These are phyloP conservation scores for Talaromyces sp. DNA, from an alignment of 2,329 filamentous ascomycete species.

Conservation along the genomic window DNA sequence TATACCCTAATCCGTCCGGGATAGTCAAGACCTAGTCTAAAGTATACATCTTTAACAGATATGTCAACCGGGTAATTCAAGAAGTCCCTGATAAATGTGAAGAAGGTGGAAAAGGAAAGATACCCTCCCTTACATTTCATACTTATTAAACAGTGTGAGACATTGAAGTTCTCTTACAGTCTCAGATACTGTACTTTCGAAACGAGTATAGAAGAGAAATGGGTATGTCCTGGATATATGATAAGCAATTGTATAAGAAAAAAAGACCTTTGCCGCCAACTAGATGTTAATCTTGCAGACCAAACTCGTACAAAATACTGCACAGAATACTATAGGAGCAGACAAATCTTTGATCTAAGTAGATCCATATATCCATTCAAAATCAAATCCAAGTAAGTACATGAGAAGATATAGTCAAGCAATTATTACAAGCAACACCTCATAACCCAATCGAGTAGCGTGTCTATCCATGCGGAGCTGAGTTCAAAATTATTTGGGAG, in stretches of 20 bases:
- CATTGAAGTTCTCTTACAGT: not conserved
- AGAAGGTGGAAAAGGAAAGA: not conserved
- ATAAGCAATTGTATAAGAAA: not conserved
- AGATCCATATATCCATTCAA: not conserved
- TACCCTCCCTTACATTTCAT: not conserved
- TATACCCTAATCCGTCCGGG: not conserved
- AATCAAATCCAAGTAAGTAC: slow-evolving; percentile 1
- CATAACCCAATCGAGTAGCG: not conserved
- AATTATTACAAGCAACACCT: not conserved
- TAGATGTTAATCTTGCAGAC: not conserved
- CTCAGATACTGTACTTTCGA: not conserved
- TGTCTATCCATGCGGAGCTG: not conserved
- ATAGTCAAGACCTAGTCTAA: not conserved
- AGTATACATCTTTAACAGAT: not conserved
- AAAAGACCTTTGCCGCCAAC: not conserved
- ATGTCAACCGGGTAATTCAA: not conserved
- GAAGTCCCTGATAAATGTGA: not conserved
- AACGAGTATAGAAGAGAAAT: not conserved
- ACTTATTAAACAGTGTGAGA: not conserved
- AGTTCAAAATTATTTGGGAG: slow-evolving; percentile 30
- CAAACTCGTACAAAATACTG: not conserved
- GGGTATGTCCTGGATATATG: not conserved
- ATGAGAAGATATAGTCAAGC: not conserved
- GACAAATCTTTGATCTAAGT: not conserved
- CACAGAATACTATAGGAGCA: not conserved